Conservation (phyloP, 1,284 basidiomycete genomes). For the Phaffia rhodozyma region DNA sequence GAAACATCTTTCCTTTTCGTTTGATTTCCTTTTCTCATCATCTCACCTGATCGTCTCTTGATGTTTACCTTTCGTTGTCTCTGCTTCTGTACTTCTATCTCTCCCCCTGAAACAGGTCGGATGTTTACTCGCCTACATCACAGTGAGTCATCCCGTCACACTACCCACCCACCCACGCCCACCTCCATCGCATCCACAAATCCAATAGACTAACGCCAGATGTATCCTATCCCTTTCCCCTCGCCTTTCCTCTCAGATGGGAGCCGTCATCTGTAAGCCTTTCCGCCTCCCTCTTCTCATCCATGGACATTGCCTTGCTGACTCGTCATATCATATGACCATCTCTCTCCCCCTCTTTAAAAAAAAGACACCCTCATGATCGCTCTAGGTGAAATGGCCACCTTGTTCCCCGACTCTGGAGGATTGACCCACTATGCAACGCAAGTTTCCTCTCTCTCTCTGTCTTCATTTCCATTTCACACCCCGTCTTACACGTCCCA, state of each 20-base stretch:
- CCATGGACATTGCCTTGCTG: neutral
- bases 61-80: slow-evolving; percentile 17
- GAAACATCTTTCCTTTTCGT: neutral
- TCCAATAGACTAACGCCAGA: neutral
- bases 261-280: slow-evolving; percentile 23
- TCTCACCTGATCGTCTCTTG: neutral
- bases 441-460: neutral
- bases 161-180: too few relatives aligned
- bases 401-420: slow-evolving; percentile 30
- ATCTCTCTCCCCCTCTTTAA: neutral
- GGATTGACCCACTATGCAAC: slow-evolving; percentile 30
- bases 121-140: neutral
- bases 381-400: slow-evolving; percentile 35
- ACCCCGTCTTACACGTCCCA: too few relatives aligned
- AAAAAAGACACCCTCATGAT: slow-evolving; percentile 23
- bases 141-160: too few relatives aligned
- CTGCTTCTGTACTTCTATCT: neutral
- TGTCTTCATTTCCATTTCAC: too few relatives aligned
- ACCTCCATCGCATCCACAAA: too few relatives aligned
- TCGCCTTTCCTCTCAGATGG: slow-evolving; percentile 9
- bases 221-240: neutral
- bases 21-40: neutral
- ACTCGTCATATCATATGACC: slow-evolving; percentile 13
- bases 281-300: slow-evolving; percentile 7
- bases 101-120: neutral